Evolutionary conservation across 352 stramenopile genomes (phyloP), one percentile per base, ranked within the genome.

Genomic region (Pythium aquatile): DNA sequence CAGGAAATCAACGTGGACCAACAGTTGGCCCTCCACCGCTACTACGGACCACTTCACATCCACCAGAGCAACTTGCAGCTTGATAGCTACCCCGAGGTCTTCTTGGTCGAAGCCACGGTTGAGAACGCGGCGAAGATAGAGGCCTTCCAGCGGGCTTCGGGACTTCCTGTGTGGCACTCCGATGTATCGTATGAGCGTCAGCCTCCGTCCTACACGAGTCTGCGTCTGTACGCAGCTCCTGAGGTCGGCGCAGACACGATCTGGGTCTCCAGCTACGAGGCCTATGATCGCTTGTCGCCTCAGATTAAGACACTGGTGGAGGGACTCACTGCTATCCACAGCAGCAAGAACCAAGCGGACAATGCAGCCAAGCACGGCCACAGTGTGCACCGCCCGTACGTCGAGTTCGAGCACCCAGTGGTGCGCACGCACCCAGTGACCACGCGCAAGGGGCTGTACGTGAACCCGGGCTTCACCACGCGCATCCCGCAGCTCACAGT

Each of bases 341-440:
- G 72, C 61, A 75, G 72, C 66, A 77, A 77, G 55, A 62, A 60
- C 14, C 74, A 81, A 69, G 74, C 72, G 1, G 61, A 76, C n/a
- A 53, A 52, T 10, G 72, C 74, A 20, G 63, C 66, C 0, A 44
- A 17, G 3, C 53, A 56, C 13, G 70, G 70, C 24, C 55, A 68
- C 26, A 77, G 59, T 20, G 54, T 82, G 17, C 75, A 70, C n/a
- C 75, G 75, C 5, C 55, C 66, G 28, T 54, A 58, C 28, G 72
- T 77, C n/a, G 72, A 74, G 59, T 76, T 73, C 7, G 69, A 76
- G 44, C 75, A 83, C 63, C 73, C 75, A 1, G 56, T 83, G 2
- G 61, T 83, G 2, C 73, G 75, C 28, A 83, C 72, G 9, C 75
- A 83, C 48, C 73, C 75, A 0, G 73, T 72, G 39, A 77, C 71